These are phyloP conservation scores for Ganoderma boninense DNA, from an alignment of 1,284 basidiomycete genomes.

Conservation along the genomic window DNA sequence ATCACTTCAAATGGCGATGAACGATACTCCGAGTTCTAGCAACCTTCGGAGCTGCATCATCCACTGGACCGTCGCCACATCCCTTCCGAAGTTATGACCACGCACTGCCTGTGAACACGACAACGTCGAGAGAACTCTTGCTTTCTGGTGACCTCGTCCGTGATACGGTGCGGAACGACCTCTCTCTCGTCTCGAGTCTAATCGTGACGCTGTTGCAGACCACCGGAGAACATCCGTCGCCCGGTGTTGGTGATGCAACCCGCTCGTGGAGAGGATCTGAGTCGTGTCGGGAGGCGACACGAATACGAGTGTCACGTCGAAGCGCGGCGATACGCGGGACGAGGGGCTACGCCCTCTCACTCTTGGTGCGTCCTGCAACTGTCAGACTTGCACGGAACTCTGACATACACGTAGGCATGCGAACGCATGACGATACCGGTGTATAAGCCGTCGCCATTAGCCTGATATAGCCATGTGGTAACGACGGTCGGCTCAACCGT, in stretches of 20 bases:
- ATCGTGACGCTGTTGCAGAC: constrained; percentile 86
- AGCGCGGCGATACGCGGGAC: constrained; percentile 86
- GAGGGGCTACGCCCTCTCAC: constrained; percentile 97
- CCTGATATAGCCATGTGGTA: constrained; percentile 96
- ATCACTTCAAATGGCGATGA: too few relatives aligned
- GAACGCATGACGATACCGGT: constrained; percentile 95
- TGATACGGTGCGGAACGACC: constrained; percentile 92
- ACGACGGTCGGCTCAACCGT: constrained; percentile 93
- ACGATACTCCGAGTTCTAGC: too few relatives aligned
- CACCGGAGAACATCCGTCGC: constrained; percentile 88
- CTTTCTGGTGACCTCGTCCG: constrained; percentile 97
- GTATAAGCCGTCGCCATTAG: constrained; percentile 79
- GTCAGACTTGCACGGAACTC: not conserved
- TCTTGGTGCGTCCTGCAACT: constrained; percentile 69
- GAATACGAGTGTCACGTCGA: constrained; percentile 72
- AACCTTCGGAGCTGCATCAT: too few relatives aligned
- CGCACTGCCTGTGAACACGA: constrained; percentile 89
- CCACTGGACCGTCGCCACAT: constrained; percentile 72
- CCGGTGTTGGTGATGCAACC: constrained; percentile 95
- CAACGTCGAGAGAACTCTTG: constrained; percentile 89
- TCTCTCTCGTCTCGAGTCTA: constrained; percentile 89
- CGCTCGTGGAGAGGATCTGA: constrained; percentile 94
- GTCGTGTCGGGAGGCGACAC: constrained; percentile 99
- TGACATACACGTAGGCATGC: constrained; percentile 64
- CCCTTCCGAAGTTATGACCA: constrained; percentile 99